Evolutionary conservation across 2,329 filamentous ascomycete species (phyloP).

Genomic region (Colletotrichum horii): DNA sequence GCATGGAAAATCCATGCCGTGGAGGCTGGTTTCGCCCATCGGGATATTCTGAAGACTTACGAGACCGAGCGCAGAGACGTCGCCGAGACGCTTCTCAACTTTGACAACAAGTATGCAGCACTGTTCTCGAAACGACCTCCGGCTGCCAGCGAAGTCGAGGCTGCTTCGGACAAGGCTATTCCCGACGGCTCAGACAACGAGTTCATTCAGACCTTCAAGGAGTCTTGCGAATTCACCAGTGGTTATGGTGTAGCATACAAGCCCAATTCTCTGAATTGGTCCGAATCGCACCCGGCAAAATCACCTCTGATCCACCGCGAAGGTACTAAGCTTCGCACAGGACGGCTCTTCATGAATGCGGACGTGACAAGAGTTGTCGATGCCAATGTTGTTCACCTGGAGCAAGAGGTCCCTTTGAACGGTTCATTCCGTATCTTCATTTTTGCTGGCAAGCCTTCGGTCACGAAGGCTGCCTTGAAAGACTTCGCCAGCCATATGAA

Average conservation of each 20-base stretch:
- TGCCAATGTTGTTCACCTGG: conserved; percentile 87
- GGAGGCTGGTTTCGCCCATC: conserved; percentile 79
- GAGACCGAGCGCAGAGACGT: conserved; percentile 85
- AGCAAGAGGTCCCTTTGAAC: conserved; percentile 89
- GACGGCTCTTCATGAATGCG: conserved; percentile 77
- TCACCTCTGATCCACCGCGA: conserved; percentile 72
- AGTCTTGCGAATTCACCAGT: conserved; percentile 88
- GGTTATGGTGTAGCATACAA: conserved; percentile 90
- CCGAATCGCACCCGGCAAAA: conserved; percentile 71
- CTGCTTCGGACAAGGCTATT: conserved; percentile 54
- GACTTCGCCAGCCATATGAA: conserved; percentile 73
- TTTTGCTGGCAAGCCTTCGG: conserved; percentile 74
- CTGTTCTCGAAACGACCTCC: conserved; percentile 84
- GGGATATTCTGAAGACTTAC: conserved; percentile 81
- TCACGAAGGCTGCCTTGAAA: conserved; percentile 65
- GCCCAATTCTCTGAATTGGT: conserved; percentile 86
- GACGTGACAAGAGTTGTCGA: conserved; percentile 88
- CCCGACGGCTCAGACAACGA: conserved; percentile 65
- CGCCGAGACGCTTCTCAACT: conserved; percentile 82
- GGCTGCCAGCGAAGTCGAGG: conserved; percentile 73
- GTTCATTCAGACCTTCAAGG: conserved; percentile 90
- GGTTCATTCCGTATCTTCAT: conserved; percentile 87
- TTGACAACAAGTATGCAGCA: conserved; percentile 89
- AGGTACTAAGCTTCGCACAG: conserved; percentile 71
- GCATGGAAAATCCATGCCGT: conserved; percentile 97